Conservation (phyloP, 2,329 filamentous ascomycete genomes). For the Epichloe hybrida region DNA sequence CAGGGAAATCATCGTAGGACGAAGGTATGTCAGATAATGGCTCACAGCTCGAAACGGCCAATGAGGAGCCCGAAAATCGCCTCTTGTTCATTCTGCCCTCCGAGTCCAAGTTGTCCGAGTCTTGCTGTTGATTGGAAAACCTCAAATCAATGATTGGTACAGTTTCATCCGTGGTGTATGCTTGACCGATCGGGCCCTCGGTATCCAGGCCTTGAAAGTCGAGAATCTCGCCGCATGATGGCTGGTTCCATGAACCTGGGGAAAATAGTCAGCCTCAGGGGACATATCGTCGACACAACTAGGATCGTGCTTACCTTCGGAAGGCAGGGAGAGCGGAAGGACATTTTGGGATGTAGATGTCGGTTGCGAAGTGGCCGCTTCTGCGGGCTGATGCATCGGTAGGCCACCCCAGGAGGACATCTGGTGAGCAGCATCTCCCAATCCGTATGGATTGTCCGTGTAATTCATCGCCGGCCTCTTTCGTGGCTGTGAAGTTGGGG, state of each 20-base stretch:
- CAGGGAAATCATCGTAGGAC: conserved; percentile 58
- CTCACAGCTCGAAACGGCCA: conserved; percentile 56
- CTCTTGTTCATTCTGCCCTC: conserved; percentile 42
- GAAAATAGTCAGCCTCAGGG: not conserved
- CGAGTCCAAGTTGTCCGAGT: conserved; percentile 36
- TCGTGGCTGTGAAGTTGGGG: conserved; percentile 7
- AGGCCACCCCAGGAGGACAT: conserved; percentile 7
- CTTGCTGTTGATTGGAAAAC: conserved; percentile 32
- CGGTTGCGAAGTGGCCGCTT: conserved; percentile 6
- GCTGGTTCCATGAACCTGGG: conserved; percentile 32
- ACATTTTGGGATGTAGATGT: conserved; percentile 5
- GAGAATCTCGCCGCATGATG: conserved; percentile 42
- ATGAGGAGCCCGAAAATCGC: conserved; percentile 59
- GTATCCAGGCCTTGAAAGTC: conserved; percentile 42
- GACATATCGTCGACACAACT: not conserved
- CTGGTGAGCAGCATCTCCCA: conserved; percentile 2
- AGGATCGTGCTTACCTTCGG: conserved; percentile 2
- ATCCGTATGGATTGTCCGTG: conserved; percentile 7
- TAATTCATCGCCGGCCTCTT: conserved; percentile 6
- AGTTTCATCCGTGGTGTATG: conserved; percentile 48
- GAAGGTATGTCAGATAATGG: conserved; percentile 54
- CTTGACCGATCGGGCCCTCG: conserved; percentile 48
- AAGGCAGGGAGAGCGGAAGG: conserved; percentile 3
- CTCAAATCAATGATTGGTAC: conserved; percentile 49
- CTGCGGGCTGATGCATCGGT: not conserved